phyloP scores from a whole-genome alignment of 257 asterid genomes.

The Fraxinus americana region DNA sequence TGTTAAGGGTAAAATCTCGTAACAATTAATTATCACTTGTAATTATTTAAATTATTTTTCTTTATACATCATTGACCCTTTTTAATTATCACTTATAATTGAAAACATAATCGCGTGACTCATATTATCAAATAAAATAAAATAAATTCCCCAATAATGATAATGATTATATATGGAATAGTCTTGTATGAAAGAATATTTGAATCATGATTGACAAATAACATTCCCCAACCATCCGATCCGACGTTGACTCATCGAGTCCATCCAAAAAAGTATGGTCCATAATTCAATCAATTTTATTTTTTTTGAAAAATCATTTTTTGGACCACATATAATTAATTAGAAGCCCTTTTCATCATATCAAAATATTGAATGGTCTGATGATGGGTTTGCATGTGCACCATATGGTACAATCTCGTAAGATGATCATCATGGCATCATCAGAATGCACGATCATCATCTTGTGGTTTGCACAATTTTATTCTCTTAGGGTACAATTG shows the following conservation, averaged over 20 bases:
- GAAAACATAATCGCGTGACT: too few relatives aligned
- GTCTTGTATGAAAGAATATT: background rate
- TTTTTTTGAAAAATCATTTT: background rate
- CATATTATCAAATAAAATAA: too few relatives aligned
- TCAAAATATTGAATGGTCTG: constrained; percentile 26
- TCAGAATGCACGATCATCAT: constrained; percentile 15
- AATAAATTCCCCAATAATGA: background rate
- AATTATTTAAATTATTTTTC: too few relatives aligned
- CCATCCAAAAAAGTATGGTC: constrained; percentile 13
- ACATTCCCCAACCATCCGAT: constrained; percentile 43
- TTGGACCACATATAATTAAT: constrained; percentile 19
- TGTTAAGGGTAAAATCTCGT: too few relatives aligned
- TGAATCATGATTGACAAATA: constrained; percentile 33
- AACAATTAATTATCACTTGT: too few relatives aligned
- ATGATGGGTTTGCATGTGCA: constrained; percentile 46
- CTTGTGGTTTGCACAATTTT: background rate
- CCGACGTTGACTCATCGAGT: constrained; percentile 33
- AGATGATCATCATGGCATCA: constrained; percentile 16
- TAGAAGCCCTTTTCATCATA: background rate
- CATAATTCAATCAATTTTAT: background rate
- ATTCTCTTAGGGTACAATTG: background rate
- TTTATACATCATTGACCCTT: too few relatives aligned
- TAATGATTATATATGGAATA: background rate
- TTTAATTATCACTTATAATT: too few relatives aligned
- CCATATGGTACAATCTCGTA: constrained; percentile 39